phyloP scores from a whole-genome alignment of 805 yeast species.

The Saccharomycopsis javanensis region DNA sequence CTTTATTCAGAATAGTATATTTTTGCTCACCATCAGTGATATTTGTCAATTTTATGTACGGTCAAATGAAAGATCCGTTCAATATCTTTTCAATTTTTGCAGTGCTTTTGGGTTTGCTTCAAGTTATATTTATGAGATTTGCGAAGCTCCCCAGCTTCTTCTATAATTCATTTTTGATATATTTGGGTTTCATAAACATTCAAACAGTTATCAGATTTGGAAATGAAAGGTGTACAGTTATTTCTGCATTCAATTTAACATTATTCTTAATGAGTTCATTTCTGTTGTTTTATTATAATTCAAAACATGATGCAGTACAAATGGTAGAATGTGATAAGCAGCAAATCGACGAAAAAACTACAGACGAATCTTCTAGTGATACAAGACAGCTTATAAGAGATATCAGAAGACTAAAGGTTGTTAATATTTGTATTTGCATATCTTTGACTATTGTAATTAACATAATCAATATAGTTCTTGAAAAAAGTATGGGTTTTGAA shows the following conservation, averaged over 20 bases:
- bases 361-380: background rate
- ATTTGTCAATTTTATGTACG: background rate
- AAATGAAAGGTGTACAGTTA: background rate
- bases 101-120: background rate
- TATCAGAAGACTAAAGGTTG: background rate
- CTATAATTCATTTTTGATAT: background rate
- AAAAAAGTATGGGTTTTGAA: background rate
- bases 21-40: background rate
- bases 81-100: background rate
- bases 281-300: background rate
- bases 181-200: background rate
- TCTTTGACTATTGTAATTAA: background rate
- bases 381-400: background rate
- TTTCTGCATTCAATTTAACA: background rate
- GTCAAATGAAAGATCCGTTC: background rate
- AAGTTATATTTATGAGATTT: background rate
- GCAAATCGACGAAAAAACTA: background rate
- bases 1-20: background rate
- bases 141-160: background rate
- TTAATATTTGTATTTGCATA: background rate
- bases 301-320: background rate
- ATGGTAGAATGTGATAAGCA: background rate
- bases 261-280: background rate
- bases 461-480: background rate
- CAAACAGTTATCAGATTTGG: background rate